Percentiles rank a stretch among this genome's conserved stretches.
phyloP scores from a whole-genome alignment of 73 alveolate genomes.

The Durusdinium trenchii region DNA sequence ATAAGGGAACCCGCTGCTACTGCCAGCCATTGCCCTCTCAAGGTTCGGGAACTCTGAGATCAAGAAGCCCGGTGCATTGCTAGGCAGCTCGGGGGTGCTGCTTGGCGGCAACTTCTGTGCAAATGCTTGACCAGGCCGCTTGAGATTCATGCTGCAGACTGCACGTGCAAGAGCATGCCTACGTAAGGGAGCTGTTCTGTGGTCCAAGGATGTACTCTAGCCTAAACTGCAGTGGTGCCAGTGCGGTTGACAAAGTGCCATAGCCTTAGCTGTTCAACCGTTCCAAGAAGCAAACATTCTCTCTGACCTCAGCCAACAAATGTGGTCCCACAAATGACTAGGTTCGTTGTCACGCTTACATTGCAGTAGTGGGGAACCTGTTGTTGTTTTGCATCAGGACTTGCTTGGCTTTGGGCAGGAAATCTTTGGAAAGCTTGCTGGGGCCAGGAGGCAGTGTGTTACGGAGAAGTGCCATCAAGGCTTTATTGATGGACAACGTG shows the following conservation, averaged over 20 bases:
- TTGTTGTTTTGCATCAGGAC: slow-evolving; percentile 36
- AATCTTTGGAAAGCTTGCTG: slow-evolving; percentile 70
- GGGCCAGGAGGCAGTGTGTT: slow-evolving; percentile 79
- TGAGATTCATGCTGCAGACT: background rate
- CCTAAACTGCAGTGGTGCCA: slow-evolving; percentile 55
- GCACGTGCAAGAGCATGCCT: background rate
- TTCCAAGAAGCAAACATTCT: no score
- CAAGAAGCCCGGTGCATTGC: slow-evolving; percentile 56
- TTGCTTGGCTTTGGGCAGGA: slow-evolving; percentile 81
- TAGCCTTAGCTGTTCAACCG: background rate
- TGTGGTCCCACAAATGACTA: no score
- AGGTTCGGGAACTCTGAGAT: slow-evolving; percentile 91
- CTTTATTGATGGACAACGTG: slow-evolving; percentile 69
- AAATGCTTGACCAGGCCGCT: background rate
- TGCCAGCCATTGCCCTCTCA: background rate
- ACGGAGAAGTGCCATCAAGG: slow-evolving; percentile 82
- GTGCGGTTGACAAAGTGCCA: slow-evolving; percentile 85
- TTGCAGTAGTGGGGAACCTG: background rate
- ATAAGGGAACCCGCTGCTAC: background rate
- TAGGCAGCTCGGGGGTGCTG: slow-evolving; percentile 84
- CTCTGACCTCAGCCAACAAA: no score
- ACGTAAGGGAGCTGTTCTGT: background rate
- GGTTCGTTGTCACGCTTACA: background rate
- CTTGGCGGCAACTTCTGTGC: background rate
- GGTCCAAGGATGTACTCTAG: slow-evolving; percentile 72